Evolutionary conservation across 1,139 yeast genomes (phyloP).

Genomic region (Pichia sp.): DNA sequence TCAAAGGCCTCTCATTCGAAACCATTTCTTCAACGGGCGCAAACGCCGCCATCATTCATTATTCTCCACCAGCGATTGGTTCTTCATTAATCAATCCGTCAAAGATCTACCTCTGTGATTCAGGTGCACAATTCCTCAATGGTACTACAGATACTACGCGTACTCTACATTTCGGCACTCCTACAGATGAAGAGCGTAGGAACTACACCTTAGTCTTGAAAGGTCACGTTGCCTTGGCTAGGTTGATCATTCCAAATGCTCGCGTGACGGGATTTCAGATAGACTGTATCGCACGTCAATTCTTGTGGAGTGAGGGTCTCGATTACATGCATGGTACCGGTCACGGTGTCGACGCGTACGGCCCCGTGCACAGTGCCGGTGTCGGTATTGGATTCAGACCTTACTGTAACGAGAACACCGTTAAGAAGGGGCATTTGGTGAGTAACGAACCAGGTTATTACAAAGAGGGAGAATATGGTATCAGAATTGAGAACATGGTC

Average conservation of each 20-base stretch:
- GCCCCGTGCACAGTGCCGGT: constrained; percentile 97
- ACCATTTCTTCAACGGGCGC: constrained; percentile 92
- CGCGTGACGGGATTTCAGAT: constrained; percentile 69
- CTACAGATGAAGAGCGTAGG: constrained; percentile 57
- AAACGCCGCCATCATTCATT: constrained; percentile 91
- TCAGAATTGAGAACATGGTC: constrained; percentile 81
- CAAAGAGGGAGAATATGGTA: constrained; percentile 88
- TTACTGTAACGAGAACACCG: constrained; percentile 31
- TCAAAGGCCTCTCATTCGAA: constrained; percentile 80
- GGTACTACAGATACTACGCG: constrained; percentile 98
- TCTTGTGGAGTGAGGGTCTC: constrained; percentile 76
- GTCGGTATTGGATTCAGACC: constrained; percentile 77
- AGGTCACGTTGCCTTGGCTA: constrained; percentile 81
- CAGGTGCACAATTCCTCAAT: constrained; percentile 90
- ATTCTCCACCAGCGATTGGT: constrained; percentile 57
- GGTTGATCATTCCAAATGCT: constrained; percentile 76
- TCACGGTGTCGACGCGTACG: constrained; percentile 91
- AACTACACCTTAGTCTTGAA: constrained; percentile 88
- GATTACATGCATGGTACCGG: constrained; percentile 97
- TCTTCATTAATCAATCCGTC: constrained; percentile 66
- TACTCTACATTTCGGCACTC: constrained; percentile 74
- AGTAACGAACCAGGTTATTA: constrained; percentile 97
- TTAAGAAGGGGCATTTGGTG: constrained; percentile 68
- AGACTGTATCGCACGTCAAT: constrained; percentile 87
- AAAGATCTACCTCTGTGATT: constrained; percentile 78